A percentile compares a stretch with the other conserved stretches of the same genome.
These are phyloP conservation scores for Spiromastix sp. DNA, from an alignment of 2,329 filamentous ascomycete species.

Conservation along the genomic window DNA sequence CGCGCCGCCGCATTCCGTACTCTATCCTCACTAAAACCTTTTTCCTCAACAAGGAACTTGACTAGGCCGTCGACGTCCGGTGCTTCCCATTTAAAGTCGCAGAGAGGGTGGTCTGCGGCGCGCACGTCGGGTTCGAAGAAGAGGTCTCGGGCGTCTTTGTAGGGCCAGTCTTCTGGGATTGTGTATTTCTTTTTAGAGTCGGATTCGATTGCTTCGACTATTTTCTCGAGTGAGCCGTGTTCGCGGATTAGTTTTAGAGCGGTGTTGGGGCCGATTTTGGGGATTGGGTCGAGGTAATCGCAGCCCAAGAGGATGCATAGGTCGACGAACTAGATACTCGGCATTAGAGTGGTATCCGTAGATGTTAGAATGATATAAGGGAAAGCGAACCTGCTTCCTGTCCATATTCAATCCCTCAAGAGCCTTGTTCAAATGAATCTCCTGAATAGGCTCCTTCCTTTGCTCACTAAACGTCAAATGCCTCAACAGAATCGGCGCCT, in stretches of 20 bases:
- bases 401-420: slow-evolving; percentile 85
- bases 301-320: slow-evolving; percentile 95
- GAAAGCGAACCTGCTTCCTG: slow-evolving; percentile 56
- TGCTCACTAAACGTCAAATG: slow-evolving; percentile 97
- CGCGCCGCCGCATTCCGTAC: slow-evolving; percentile 69
- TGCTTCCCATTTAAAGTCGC: slow-evolving; percentile 96
- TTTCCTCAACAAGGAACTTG: slow-evolving; percentile 82
- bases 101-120: slow-evolving; percentile 69
- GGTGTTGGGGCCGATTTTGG: slow-evolving; percentile 84
- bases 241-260: slow-evolving; percentile 92
- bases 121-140: slow-evolving; percentile 89
- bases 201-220: slow-evolving; percentile 69
- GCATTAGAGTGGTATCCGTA: not conserved
- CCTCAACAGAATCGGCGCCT: slow-evolving; percentile 78
- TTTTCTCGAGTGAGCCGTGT: slow-evolving; percentile 74
- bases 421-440: slow-evolving; percentile 80
- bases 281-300: slow-evolving; percentile 94
- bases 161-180: slow-evolving; percentile 95
- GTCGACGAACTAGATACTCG: slow-evolving; percentile 70
- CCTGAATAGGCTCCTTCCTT: slow-evolving; percentile 93
- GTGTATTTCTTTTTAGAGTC: slow-evolving; percentile 70
- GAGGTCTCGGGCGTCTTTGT: slow-evolving; percentile 76
- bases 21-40: slow-evolving; percentile 93
- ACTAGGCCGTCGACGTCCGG: slow-evolving; percentile 86
- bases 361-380: not conserved